Base-by-base conservation (phyloP, 2,329 filamentous ascomycete genomes). In the Botrytis deweyae region DNA sequence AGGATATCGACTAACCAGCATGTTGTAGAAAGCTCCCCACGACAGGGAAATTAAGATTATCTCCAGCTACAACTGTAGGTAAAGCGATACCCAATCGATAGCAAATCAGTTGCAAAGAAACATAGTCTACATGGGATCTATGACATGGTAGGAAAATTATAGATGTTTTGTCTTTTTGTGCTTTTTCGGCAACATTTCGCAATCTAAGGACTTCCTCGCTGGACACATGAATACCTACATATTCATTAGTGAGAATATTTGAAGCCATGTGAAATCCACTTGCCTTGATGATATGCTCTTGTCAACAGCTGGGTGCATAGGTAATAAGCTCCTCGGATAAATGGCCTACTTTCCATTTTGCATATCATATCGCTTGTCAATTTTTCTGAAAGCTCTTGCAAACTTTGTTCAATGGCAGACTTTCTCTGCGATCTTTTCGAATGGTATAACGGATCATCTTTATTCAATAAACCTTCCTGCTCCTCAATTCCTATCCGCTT, bases 361-460 rank as follows among this genome's bases (percentile, higher is more conserved):
- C 95, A 98, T 76, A 99, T 98, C 96, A 99, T 98, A 76, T 92
- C 90, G 80, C 97, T 94, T 38, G 94, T 93, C 88, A 96, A 91
- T 77, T 92, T 91, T 76, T 96, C 93, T 6, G 93, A 92, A 7
- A 98, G 91, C 80, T 97, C 91, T 72, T 90, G 87, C 64, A 99
- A 85, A 74, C 91, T 91, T 55, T 86, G 86, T 80, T 94, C 90
- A 73, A 98, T 89, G 78, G 92, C 89, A 73, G 84, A 85, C 71
- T 86, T 88, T 72, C 88, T 85, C 75, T 87, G 87, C 7, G 84
- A 84, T 73, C 87, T 85, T 81, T 89, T 86, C 75, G 84, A 79
- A 64, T 83, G 79, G 80, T 88, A 88, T 73, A 89, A 85, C 70
- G 85, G 85, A 77, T 89, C 88, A 33, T 88, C 82, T 44, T 84